Conservation (phyloP, 495 filamentous ascomycete species). For the Pyrenopolyporus hunteri region DNA sequence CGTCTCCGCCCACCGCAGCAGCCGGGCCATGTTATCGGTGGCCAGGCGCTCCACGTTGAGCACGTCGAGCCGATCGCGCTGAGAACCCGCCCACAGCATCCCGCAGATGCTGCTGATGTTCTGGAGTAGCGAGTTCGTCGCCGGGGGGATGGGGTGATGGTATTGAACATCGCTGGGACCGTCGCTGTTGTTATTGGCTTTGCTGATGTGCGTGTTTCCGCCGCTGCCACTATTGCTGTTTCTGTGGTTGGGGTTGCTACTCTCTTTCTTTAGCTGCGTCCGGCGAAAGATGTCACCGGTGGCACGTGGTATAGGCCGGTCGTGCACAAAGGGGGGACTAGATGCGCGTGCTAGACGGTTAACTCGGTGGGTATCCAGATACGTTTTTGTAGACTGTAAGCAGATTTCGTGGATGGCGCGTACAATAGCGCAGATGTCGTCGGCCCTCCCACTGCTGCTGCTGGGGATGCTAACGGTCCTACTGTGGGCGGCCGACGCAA, state of each 20-base stretch:
- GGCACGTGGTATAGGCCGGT: no score
- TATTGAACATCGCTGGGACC: not conserved
- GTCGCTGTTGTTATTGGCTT: not conserved
- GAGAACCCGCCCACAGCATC: conserved; percentile 37
- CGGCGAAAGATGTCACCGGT: no score
- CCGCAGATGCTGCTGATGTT: conserved; percentile 41
- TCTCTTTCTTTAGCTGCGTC: no score
- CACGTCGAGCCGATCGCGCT: conserved; percentile 22
- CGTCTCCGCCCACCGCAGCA: conserved; percentile 40
- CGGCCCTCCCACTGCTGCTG: not conserved
- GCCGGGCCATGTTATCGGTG: conserved; percentile 30
- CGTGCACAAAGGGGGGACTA: no score
- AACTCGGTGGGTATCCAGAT: conserved; percentile 30
- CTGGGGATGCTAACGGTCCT: conserved; percentile 5
- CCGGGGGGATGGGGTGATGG: not conserved
- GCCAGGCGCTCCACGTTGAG: conserved; percentile 31
- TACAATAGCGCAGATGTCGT: conserved; percentile 1
- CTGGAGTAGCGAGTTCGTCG: conserved; percentile 33
- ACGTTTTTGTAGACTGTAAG: conserved; percentile 35
- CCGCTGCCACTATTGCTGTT: not conserved
- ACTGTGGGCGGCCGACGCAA: not conserved
- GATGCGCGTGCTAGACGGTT: conserved; percentile 25
- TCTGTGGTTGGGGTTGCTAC: not conserved
- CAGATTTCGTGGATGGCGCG: conserved; percentile 31
- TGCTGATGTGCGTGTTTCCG: no score